A percentile compares a stretch with the other conserved stretches of the same genome.
Evolutionary conservation across 2,329 filamentous ascomycete genomes (phyloP).

Genomic region (Ascochyta rabiei): DNA sequence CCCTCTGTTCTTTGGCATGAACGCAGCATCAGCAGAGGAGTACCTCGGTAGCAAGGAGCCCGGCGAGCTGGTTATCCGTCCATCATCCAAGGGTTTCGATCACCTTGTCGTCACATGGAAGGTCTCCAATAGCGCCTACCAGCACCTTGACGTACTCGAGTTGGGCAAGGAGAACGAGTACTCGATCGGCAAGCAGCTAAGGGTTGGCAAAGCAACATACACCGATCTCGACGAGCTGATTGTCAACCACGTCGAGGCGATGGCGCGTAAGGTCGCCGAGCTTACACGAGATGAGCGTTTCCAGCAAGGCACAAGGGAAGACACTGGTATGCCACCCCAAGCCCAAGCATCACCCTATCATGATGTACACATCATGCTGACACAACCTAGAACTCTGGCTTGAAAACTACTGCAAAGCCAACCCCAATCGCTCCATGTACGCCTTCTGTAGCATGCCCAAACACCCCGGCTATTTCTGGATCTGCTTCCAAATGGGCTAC

Average conservation of each 20-base stretch:
- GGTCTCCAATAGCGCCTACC: constrained; percentile 92
- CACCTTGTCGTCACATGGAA: constrained; percentile 98
- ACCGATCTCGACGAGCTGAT: constrained; percentile 97
- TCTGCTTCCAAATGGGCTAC: constrained; percentile 93
- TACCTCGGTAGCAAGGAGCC: constrained; percentile 84
- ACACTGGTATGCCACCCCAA: constrained; percentile 73
- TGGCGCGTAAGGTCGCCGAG: constrained; percentile 97
- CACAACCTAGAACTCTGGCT: constrained; percentile 81
- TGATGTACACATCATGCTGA: constrained; percentile 18
- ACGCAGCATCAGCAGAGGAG: constrained; percentile 89
- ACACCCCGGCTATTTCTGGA: constrained; percentile 90
- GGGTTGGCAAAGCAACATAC: constrained; percentile 90
- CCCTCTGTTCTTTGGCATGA: constrained; percentile 92
- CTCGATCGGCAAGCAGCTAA: constrained; percentile 83
- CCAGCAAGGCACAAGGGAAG: constrained; percentile 77
- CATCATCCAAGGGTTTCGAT: constrained; percentile 92
- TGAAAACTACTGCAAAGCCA: constrained; percentile 92
- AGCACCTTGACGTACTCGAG: constrained; percentile 96
- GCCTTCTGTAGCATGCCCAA: constrained; percentile 94
- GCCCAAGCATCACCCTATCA: not conserved
- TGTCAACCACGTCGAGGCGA: constrained; percentile 94
- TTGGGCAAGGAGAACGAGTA: constrained; percentile 98
- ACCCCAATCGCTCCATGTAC: constrained; percentile 91
- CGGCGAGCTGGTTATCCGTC: constrained; percentile 92
- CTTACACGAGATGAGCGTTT: constrained; percentile 95